These are phyloP conservation scores for Hypholoma sublateritium DNA, from an alignment of 768 basidiomycete genomes.

Conservation along the genomic window DNA sequence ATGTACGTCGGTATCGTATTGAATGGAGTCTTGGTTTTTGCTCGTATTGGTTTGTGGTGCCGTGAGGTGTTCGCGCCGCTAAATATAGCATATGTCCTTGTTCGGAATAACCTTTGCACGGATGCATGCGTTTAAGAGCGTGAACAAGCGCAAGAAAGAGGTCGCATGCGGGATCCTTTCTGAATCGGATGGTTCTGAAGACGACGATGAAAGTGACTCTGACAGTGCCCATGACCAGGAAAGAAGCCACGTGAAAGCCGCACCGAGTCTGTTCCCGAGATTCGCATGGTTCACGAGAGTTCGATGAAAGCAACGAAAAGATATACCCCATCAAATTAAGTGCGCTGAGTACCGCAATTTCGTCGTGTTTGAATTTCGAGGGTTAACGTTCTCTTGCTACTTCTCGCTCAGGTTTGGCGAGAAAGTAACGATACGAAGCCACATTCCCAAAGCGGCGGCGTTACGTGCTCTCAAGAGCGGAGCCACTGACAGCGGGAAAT, in stretches of 20 bases:
- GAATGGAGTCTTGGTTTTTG: no score
- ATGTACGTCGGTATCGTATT: no score
- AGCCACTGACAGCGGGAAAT: no score
- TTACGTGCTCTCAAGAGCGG: no score
- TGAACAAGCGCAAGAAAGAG: not conserved
- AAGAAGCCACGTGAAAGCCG: not conserved
- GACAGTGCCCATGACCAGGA: not conserved
- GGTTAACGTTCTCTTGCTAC: not conserved
- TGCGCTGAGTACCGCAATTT: no score
- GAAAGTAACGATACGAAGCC: not conserved
- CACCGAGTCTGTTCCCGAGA: not conserved
- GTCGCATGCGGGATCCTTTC: not conserved
- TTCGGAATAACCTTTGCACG: no score
- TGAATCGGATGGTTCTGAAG: not conserved
- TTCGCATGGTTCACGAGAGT: not conserved
- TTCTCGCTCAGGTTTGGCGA: not conserved
- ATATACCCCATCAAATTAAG: not conserved
- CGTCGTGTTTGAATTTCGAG: no score
- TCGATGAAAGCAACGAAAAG: not conserved
- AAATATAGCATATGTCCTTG: no score
- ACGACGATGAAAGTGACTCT: not conserved
- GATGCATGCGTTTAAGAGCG: not conserved
- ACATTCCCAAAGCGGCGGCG: no score
- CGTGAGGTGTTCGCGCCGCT: no score
- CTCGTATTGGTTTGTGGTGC: no score